These are phyloP conservation scores for Diversispora eburnea DNA, from an alignment of 192 early-diverging fungal genomes.

Conservation along the genomic window DNA sequence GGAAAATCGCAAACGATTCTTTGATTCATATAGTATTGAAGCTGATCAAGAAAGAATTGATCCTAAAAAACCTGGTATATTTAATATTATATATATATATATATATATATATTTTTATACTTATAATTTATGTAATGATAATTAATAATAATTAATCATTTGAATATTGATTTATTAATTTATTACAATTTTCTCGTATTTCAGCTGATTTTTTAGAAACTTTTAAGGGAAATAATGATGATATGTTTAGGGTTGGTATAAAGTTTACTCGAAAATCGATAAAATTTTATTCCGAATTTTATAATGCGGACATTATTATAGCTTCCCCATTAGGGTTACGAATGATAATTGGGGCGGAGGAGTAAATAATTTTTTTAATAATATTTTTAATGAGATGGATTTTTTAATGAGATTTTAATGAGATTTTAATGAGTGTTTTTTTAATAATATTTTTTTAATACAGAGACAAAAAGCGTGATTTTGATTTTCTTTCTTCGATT, in stretches of 20 bases:
- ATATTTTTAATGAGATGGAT: not conserved
- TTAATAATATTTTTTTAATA: conserved; percentile 4
- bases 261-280: conserved; percentile 83
- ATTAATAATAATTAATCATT: no score
- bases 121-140: not conserved
- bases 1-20: conserved; percentile 81
- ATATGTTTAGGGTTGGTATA: conserved; percentile 89
- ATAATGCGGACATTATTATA: conserved; percentile 85
- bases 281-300: conserved; percentile 87
- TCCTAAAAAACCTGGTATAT: conserved; percentile 57
- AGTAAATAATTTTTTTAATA: conserved; percentile 40
- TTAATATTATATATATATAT: not conserved
- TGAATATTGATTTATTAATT: no score
- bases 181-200: no score
- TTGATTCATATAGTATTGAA: conserved; percentile 70
- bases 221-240: conserved; percentile 95
- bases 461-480: conserved; percentile 85
- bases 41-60: conserved; percentile 59
- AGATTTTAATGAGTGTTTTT: not conserved
- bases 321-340: conserved; percentile 89
- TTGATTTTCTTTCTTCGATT: conserved; percentile 91
- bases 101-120: not conserved
- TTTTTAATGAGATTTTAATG: not conserved
- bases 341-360: conserved; percentile 78
- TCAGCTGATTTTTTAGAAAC: conserved; percentile 72